Conservation (phyloP, 768 basidiomycete species). For the Suillus hirtellus region DNA sequence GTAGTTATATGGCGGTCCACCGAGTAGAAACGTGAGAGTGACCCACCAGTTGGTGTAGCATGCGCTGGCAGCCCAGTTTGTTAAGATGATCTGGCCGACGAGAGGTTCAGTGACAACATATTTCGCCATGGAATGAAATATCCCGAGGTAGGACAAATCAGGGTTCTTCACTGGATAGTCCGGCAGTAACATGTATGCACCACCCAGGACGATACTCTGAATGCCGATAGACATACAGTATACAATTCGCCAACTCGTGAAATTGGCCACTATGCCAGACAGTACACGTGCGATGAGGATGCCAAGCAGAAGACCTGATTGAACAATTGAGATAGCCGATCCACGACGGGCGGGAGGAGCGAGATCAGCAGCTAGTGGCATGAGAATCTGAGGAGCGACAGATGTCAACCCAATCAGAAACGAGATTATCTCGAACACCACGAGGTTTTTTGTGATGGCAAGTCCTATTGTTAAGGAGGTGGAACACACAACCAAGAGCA, state of each 20-base stretch:
- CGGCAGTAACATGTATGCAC: conserved; percentile 37
- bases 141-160: conserved; percentile 35
- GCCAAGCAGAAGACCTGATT: conserved; percentile 30
- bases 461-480: conserved; percentile 41
- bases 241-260: conserved; percentile 40
- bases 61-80: conserved; percentile 30
- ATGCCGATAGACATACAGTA: conserved; percentile 44
- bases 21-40: conserved; percentile 48
- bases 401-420: conserved; percentile 41
- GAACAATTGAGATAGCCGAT: conserved; percentile 33
- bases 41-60: conserved; percentile 40
- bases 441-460: conserved; percentile 36
- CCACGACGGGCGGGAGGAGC: conserved; percentile 31
- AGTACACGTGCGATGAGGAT: conserved; percentile 33
- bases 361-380: conserved; percentile 48
- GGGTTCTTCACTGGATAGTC: conserved; percentile 43
- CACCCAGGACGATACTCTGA: conserved; percentile 29
- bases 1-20: conserved; percentile 40
- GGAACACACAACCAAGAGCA: conserved; percentile 35
- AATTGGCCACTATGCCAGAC: conserved; percentile 43
- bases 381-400: conserved; percentile 39
- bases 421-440: conserved; percentile 34
- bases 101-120: conserved; percentile 42
- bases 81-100: conserved; percentile 36
- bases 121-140: conserved; percentile 40